A percentile compares a stretch with the other conserved stretches of the same genome.
These are phyloP conservation scores for Heliocybe sulcata DNA, from an alignment of 1,284 basidiomycete genomes.

Conservation along the genomic window DNA sequence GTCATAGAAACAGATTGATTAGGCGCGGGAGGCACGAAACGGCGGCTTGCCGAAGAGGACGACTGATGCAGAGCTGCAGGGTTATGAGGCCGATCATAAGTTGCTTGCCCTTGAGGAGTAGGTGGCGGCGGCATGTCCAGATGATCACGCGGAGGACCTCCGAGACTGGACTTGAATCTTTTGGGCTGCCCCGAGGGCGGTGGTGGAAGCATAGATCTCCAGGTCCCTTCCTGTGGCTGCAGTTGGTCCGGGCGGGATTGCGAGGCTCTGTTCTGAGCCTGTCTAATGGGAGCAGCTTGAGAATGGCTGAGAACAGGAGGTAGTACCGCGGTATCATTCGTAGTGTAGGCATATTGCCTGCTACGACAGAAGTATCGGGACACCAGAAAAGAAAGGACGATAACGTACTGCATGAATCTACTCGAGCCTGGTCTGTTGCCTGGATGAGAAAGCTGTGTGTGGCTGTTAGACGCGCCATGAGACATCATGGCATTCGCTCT, in stretches of 20 bases:
- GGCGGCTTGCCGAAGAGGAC: conserved; percentile 2
- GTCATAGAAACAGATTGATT: conserved; percentile 3
- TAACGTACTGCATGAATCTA: conserved; percentile 38
- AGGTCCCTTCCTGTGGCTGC: background rate
- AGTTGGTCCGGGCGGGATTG: background rate
- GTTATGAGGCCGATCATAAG: background rate
- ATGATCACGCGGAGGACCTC: conserved; percentile 5
- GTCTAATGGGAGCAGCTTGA: conserved; percentile 23
- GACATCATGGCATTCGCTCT: conserved; percentile 14
- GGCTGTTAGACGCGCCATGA: conserved; percentile 1
- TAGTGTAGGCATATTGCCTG: conserved; percentile 58
- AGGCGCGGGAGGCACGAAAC: conserved; percentile 13
- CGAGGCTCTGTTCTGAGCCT: conserved; percentile 8
- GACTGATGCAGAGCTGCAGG: background rate
- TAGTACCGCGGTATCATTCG: conserved; percentile 30
- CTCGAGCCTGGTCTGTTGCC: conserved; percentile 35
- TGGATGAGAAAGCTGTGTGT: background rate
- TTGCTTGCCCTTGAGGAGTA: conserved; percentile 18
- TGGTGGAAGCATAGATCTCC: background rate
- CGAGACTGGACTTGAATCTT: conserved; percentile 17
- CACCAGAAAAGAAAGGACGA: background rate
- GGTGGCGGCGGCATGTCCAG: conserved; percentile 26
- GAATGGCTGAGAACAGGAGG: conserved; percentile 24
- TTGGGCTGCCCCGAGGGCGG: background rate
- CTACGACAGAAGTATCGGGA: conserved; percentile 1